phyloP scores from a whole-genome alignment of 1,139 yeast genomes.

The Pichia sp. region DNA sequence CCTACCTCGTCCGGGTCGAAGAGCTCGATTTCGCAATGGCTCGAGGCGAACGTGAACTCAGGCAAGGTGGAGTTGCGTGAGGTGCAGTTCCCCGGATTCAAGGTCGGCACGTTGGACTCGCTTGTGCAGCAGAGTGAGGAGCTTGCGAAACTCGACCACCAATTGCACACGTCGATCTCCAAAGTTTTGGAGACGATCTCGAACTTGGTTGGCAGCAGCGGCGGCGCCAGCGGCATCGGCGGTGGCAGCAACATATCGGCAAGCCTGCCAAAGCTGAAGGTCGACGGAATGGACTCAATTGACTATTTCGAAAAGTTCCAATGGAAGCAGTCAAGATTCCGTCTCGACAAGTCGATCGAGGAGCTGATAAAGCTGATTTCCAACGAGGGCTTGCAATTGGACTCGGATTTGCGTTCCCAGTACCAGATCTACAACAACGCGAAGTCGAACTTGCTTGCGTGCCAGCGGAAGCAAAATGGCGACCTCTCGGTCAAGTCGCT shows the following conservation, averaged over 20 bases:
- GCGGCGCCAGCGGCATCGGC: neutral
- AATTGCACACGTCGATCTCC: slow-evolving; percentile 60
- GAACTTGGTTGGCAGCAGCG: neutral
- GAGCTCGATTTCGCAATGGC: slow-evolving; percentile 33
- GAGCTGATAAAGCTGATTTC: slow-evolving; percentile 69
- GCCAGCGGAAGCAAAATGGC: slow-evolving; percentile 90
- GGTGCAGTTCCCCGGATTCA: slow-evolving; percentile 77
- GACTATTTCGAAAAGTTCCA: slow-evolving; percentile 68
- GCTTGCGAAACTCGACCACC: slow-evolving; percentile 71
- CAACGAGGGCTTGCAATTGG: slow-evolving; percentile 75
- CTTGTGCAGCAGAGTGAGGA: slow-evolving; percentile 90
- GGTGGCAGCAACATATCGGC: slow-evolving; percentile 12
- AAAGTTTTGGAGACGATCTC: slow-evolving; percentile 72
- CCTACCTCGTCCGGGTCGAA: slow-evolving; percentile 46
- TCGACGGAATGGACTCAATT: slow-evolving; percentile 45
- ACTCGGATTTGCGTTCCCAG: slow-evolving; percentile 71
- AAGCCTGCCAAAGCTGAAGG: slow-evolving; percentile 20
- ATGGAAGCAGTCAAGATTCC: slow-evolving; percentile 85
- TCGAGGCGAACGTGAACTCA: slow-evolving; percentile 41
- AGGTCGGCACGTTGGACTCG: slow-evolving; percentile 91
- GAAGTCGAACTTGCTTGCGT: slow-evolving; percentile 76
- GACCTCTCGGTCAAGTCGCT: slow-evolving; percentile 86
- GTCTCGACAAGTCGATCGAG: slow-evolving; percentile 77
- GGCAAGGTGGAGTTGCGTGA: slow-evolving; percentile 40
- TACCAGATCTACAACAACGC: slow-evolving; percentile 74